Base-by-base conservation (phyloP, 768 basidiomycete genomes). In the Panus rudis region DNA sequence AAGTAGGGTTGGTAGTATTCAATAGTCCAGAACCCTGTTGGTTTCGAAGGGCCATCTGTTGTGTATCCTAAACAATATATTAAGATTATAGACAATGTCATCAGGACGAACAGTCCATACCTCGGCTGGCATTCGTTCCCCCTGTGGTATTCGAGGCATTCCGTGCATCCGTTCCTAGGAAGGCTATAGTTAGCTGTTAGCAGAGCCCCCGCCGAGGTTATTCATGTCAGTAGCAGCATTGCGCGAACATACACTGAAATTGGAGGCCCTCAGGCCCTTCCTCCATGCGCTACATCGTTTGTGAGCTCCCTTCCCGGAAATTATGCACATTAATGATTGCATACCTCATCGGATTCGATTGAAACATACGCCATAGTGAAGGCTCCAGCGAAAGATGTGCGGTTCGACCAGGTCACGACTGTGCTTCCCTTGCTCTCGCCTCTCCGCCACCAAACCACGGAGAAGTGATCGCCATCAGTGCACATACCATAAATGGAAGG, bases 1-100 rank as follows among this genome's bases (percentile, higher is more conserved):
- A 93, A 93, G 63, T 87, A 91, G 3, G 76, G 71, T 56, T 91
- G 88, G 57, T 92, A 92, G 60, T 86, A 86, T 47, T 92, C 89
- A 24, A 91, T 53, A 21, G 76, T 78, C 88, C 87, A 91, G 63
- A 87, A 88, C 1, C 76, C 76, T 3, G 72, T 48, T 12, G 69
- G 66, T 56, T 76, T 75, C 7, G 64, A 56, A 41, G 70, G 61
- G 25, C 64, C 57, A 48, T 86, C 80, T 38, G 75, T 64, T 16
- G 83, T 66, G 57, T 85, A 89, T 14, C 84, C 87, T 87, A 42
- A 14, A 32, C 13, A 22, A 27, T 20, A 27, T n/a, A 20, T 12
- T 8, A 39, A 22, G 24, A 17, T 2, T 17, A 25, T 6, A 20
- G 4, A 31, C 27, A 12, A 10, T 21, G 13, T 6, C 17, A 14